Base-by-base conservation (phyloP, 208 protist species). In the Crithidia bombi region DNA sequence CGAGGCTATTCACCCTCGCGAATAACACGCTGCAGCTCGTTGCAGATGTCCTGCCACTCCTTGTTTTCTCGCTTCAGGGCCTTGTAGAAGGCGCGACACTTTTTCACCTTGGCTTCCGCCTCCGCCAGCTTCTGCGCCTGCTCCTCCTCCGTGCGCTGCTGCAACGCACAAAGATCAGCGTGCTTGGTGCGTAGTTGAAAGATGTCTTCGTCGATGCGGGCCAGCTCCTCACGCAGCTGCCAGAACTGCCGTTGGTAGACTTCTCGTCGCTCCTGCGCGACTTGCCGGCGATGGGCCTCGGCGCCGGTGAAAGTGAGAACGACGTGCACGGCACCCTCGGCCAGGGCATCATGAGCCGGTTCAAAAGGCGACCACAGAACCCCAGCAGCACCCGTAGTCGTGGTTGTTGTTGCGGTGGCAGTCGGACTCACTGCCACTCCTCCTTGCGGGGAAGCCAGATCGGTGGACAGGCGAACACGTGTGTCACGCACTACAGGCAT, bases 41-140 rank as follows among this genome's bases (percentile, higher is more conserved):
- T 26, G 25, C 74, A 62, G 43, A 90, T 83, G 35, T 63, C 65
- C 33, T 72, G 21, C 88, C 88, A 93, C 49, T 91, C 85, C 15
- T 71, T 58, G 28, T 81, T 80, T 63, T 93, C 88, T 15, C 63
- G 74, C 61, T 79, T 26, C 57, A 93, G 73, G 10, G 79, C 56
- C 28, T 65, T 51, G 32, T 74, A 63, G 25, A 75, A 91, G 50
- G 49, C 46, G 65, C 69, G 59, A 41, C 32, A 72, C 33, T 66
- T 74, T 50, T 75, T 68, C 51, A 78, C 44, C 63, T 82, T 86
- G 21, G 46, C 56, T n/a, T 71, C 51, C 43, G 78, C 76, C 43
- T 91, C 88, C 43, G 38, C 73, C 77, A 68, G 59, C 56, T 77
- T 73, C 7, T 41, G 19, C 41, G 33, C 39, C 54, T 70, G 62